These are phyloP conservation scores for Coemansia sp. DNA, from an alignment of 192 early-diverging fungal genomes.

Conservation along the genomic window DNA sequence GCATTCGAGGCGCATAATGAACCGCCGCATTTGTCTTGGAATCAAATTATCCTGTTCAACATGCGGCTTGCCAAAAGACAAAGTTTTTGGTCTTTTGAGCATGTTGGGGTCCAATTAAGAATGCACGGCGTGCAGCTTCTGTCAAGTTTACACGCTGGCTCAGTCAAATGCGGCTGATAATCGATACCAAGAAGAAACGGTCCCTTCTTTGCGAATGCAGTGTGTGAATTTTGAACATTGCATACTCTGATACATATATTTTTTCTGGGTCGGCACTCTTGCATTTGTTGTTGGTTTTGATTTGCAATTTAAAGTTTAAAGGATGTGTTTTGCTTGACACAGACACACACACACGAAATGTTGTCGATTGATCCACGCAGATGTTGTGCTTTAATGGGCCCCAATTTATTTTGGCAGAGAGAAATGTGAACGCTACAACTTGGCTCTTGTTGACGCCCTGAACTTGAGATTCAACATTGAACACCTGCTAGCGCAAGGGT, in stretches of 20 bases:
- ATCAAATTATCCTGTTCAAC: not conserved
- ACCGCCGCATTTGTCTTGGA: not conserved
- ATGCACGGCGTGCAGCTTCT: not conserved
- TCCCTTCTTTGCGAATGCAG: not conserved
- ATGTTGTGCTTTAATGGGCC: not conserved
- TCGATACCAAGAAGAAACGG: not conserved
- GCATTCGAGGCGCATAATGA: not conserved
- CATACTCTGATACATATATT: not conserved
- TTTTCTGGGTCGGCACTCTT: not conserved
- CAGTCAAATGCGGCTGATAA: not conserved
- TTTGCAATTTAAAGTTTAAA: not conserved
- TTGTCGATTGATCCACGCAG: not conserved
- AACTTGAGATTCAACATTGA: slow-evolving; percentile 3
- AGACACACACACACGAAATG: too few relatives aligned
- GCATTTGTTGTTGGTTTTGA: not conserved
- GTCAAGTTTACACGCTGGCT: not conserved
- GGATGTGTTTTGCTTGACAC: not conserved
- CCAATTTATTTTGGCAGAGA: slow-evolving; percentile 3
- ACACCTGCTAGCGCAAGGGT: not conserved
- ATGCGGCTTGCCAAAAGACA: slow-evolving; percentile 1
- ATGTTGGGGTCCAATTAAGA: not conserved
- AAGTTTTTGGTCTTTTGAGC: not conserved
- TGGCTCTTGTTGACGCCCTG: not conserved
- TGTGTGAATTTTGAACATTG: not conserved
- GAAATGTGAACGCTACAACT: not conserved